Conservation (phyloP, 768 basidiomycete genomes). For the Phlegmacium glaucopus region DNA sequence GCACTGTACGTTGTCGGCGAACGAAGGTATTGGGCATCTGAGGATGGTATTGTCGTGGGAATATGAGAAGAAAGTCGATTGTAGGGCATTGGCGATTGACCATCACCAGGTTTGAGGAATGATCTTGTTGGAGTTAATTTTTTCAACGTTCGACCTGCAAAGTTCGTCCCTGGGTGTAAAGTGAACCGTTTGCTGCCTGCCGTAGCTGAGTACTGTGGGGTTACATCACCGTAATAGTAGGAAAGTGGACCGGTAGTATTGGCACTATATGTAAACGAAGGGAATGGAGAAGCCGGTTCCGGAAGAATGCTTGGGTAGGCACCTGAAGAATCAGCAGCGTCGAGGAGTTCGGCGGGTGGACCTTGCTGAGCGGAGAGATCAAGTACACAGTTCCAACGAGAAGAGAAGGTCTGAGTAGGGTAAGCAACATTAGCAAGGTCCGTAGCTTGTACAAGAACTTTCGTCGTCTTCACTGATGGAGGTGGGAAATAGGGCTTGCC, state of each 20-base stretch:
- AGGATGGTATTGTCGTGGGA: slow-evolving; percentile 27
- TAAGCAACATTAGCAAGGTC: slow-evolving; percentile 31
- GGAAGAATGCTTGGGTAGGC: slow-evolving; percentile 50
- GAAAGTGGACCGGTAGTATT: slow-evolving; percentile 9
- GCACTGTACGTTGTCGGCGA: slow-evolving; percentile 56
- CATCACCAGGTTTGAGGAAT: slow-evolving; percentile 9
- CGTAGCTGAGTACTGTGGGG: slow-evolving; percentile 36
- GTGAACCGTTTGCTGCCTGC: slow-evolving; percentile 54
- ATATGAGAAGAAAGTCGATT: slow-evolving; percentile 28
- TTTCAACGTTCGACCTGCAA: slow-evolving; percentile 21
- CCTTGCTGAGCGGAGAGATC: slow-evolving; percentile 54
- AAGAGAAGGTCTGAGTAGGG: slow-evolving; percentile 75
- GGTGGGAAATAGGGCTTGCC: slow-evolving; percentile 61
- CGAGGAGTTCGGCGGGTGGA: slow-evolving; percentile 26
- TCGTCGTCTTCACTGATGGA: neutral
- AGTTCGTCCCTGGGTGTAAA: slow-evolving; percentile 20
- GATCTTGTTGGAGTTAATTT: slow-evolving; percentile 17
- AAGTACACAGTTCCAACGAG: slow-evolving; percentile 87
- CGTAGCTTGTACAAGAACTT: neutral
- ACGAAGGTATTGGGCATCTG: slow-evolving; percentile 33
- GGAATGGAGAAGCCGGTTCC: slow-evolving; percentile 81
- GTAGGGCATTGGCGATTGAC: slow-evolving; percentile 21
- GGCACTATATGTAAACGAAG: slow-evolving; percentile 31
- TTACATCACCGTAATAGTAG: slow-evolving; percentile 13
- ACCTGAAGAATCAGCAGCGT: slow-evolving; percentile 28